A percentile compares a stretch with the other conserved stretches of the same genome.
These are phyloP conservation scores for Vitellaria paradoxa DNA, from an alignment of 179 eudicot species.

Conservation along the genomic window DNA sequence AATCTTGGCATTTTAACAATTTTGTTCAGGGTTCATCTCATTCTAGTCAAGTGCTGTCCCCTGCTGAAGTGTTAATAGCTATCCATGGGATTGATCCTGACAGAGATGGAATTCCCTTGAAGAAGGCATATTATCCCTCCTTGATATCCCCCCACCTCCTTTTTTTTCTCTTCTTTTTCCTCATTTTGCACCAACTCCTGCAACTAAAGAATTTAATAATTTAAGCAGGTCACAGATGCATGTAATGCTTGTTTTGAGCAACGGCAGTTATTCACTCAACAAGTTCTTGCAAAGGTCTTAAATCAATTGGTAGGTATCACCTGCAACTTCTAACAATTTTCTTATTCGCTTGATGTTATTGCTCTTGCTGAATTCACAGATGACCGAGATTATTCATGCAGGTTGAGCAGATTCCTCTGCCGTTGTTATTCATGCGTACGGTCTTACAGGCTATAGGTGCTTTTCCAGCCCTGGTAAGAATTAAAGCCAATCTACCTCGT, in stretches of 20 bases:
- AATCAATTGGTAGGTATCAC: conserved; percentile 76
- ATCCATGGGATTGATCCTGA: conserved; percentile 96
- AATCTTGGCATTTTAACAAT: too few species aligned
- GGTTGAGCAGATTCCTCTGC: conserved; percentile 99
- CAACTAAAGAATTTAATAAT: conserved; percentile 10
- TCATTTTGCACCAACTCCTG: conserved; percentile 7
- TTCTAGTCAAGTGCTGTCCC: conserved; percentile 59
- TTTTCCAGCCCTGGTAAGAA: conserved; percentile 90
- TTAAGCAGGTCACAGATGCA: conserved; percentile 87
- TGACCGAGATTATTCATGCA: conserved; percentile 23
- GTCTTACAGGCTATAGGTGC: conserved; percentile 94
- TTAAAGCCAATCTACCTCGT: not conserved
- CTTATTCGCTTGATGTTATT: not conserved
- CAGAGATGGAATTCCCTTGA: conserved; percentile 80
- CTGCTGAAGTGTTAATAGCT: conserved; percentile 82
- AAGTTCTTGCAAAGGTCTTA: conserved; percentile 88
- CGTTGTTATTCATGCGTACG: conserved; percentile 94
- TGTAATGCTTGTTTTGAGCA: conserved; percentile 96
- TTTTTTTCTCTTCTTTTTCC: not conserved
- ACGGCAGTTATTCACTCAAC: conserved; percentile 82
- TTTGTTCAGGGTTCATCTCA: conserved; percentile 66
- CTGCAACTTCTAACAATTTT: conserved; percentile 4
- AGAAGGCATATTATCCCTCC: conserved; percentile 54
- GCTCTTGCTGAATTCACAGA: not conserved
- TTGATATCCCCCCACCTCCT: not conserved